A percentile compares a stretch with the other conserved stretches of the same genome.
Evolutionary conservation across 257 asterid genomes (phyloP).

Genomic region (Jaltomata sinuosa): DNA sequence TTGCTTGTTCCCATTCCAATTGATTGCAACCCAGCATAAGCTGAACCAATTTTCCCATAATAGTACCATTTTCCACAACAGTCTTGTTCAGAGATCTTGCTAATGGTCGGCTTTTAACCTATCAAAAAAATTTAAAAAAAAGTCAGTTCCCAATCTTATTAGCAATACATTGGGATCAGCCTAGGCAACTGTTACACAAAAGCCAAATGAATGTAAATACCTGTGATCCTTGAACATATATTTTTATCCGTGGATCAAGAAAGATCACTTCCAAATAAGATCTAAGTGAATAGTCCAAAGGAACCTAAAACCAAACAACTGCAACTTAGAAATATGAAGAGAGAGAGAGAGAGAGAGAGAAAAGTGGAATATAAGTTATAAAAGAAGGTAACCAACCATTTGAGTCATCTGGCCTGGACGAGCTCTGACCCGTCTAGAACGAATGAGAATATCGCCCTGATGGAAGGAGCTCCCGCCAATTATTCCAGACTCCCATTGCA

Average conservation of each 20-base stretch:
- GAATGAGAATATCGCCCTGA: conserved; percentile 55
- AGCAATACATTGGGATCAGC: neutral
- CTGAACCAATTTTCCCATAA: conserved; percentile 43
- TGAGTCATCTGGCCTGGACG: conserved; percentile 75
- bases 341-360: neutral
- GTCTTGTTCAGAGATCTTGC: conserved; percentile 63
- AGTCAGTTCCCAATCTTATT: neutral
- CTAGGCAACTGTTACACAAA: neutral
- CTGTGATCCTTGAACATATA: conserved; percentile 65
- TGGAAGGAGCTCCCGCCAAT: conserved; percentile 65
- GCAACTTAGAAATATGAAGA: neutral
- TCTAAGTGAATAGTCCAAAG: conserved; percentile 65
- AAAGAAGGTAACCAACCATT: conserved; percentile 17
- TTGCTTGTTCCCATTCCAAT: conserved; percentile 67
- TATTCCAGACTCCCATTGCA: conserved; percentile 52
- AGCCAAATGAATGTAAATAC: conserved; percentile 14
- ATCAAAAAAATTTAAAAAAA: neutral
- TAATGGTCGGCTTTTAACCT: conserved; percentile 63
- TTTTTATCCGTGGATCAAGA: conserved; percentile 79
- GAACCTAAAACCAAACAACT: conserved; percentile 45
- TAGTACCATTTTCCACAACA: conserved; percentile 32
- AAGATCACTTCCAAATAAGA: conserved; percentile 71
- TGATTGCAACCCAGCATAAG: conserved; percentile 64
- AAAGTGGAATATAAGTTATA: neutral
- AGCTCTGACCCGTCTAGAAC: conserved; percentile 58